Conservation (phyloP, 495 filamentous ascomycete genomes). For the Xeromyces bisporus region DNA sequence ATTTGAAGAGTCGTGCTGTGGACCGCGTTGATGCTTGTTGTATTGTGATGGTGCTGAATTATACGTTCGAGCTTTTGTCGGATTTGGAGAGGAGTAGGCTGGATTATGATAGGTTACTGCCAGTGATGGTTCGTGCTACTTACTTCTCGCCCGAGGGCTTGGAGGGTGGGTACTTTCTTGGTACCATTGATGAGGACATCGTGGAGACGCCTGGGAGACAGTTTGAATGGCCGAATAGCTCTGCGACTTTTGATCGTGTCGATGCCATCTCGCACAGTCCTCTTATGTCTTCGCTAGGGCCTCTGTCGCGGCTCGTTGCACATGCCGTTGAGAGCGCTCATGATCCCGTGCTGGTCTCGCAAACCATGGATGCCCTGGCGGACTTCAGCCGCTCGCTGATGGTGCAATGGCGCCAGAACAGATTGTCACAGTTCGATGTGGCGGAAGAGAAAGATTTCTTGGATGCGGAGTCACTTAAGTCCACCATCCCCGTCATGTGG, state of each 20-base stretch:
- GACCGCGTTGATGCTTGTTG: conserved; percentile 42
- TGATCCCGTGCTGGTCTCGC: conserved; percentile 42
- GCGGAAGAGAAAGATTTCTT: conserved; percentile 57
- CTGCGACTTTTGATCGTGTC: conserved; percentile 39
- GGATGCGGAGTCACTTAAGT: conserved; percentile 47
- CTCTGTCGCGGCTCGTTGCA: conserved; percentile 58
- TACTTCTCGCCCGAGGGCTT: conserved; percentile 60
- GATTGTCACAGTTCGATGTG: conserved; percentile 65
- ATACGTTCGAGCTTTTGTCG: conserved; percentile 59
- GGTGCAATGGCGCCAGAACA: conserved; percentile 71
- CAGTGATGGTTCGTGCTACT: conserved; percentile 48
- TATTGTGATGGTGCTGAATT: conserved; percentile 58
- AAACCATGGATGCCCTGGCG: conserved; percentile 51
- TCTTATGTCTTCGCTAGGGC: conserved; percentile 59
- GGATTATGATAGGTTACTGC: conserved; percentile 61
- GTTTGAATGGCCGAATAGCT: conserved; percentile 53
- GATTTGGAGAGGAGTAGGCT: conserved; percentile 38
- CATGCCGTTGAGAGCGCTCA: conserved; percentile 51
- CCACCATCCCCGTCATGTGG: conserved; percentile 66
- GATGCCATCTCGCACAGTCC: conserved; percentile 45
- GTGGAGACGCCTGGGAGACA: conserved; percentile 40
- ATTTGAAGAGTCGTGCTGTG: conserved; percentile 21
- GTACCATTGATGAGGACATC: conserved; percentile 59
- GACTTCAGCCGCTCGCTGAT: conserved; percentile 53
- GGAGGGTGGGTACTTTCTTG: conserved; percentile 67